Base-by-base conservation (phyloP, 192 early-diverging fungal species). In the Allomyces macrogynus region DNA sequence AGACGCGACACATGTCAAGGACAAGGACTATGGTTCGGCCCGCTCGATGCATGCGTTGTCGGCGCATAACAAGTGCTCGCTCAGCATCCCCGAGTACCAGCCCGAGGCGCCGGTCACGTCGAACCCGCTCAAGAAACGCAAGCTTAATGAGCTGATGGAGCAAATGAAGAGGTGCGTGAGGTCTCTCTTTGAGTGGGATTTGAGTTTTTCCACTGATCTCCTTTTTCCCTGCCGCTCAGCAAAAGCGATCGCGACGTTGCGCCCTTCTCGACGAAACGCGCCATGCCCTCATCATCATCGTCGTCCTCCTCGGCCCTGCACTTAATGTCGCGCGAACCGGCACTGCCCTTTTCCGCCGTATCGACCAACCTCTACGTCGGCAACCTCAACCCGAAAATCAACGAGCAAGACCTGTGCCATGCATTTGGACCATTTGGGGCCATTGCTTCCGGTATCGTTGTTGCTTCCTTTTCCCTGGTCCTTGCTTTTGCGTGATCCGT, bases 291-390 rank as follows among this genome's bases (percentile, higher is more conserved):
- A 2, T 67, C 27, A 23, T 27, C 20, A 16, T 8, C 62, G 61
- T 24, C 18, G 14, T 25, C 25, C 60, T 64, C 11, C 40, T 25
- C 12, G 27, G 68, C 24, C 60, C 63, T 68, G 73, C 75, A 8
- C 69, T 67, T 64, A 72, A 79, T 8, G 32, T 40, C 24, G 68
- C 68, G 43, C 67, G 62, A 18, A 63, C 66, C 8, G 83, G 81
- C 67, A 80, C 77, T 5, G 87, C 86, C 11, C 87, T 90, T 69
- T 8, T 40, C 32, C 0, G 79, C 79, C 9, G 68, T 67, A 12
- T 88, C 89, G 16, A 93, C 91, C 16, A 96, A 96, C 67, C 71
- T 95, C 23, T 90, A 86, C 66, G 76, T 95, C 49, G 82, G 85
- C 60, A 90, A 92, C 65, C 71, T 95, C 64, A 83, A 83, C 64